phyloP scores from a whole-genome alignment of 2,329 filamentous ascomycete species.

The Plenodomus tracheiphilus region DNA sequence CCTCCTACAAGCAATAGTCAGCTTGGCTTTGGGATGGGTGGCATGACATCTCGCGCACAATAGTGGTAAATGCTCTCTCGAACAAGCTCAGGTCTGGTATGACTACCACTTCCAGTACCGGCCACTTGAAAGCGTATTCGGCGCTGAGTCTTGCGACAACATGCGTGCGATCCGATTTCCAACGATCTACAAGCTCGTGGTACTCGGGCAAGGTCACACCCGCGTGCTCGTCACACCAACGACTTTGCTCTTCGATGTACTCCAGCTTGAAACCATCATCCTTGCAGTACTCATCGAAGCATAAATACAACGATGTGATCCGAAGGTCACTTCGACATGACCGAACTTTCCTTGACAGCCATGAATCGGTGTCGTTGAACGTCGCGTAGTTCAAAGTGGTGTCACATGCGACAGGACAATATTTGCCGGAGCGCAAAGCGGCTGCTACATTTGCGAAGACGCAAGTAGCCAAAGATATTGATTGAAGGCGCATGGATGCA shows the following conservation, averaged over 20 bases:
- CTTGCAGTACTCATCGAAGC: constrained; percentile 30
- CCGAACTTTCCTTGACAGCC: constrained; percentile 28
- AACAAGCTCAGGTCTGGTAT: constrained; percentile 28
- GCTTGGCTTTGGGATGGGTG: background rate
- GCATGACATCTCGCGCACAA: constrained; percentile 19
- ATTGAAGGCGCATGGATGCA: constrained; percentile 21
- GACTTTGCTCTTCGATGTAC: constrained; percentile 22
- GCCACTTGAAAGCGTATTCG: constrained; percentile 24
- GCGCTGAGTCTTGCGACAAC: constrained; percentile 19
- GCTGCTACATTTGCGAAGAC: constrained; percentile 9
- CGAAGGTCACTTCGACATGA: constrained; percentile 31
- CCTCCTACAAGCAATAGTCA: constrained; percentile 16
- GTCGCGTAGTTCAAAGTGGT: constrained; percentile 32
- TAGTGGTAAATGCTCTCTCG: constrained; percentile 31
- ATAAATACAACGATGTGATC: constrained; percentile 34
- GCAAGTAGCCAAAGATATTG: constrained; percentile 8
- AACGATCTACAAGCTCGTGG: constrained; percentile 26
- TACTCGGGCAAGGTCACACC: constrained; percentile 30
- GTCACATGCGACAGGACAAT: constrained; percentile 36
- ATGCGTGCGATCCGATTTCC: constrained; percentile 19
- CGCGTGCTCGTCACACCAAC: constrained; percentile 26
- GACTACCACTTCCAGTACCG: constrained; percentile 19
- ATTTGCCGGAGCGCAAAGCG: constrained; percentile 24
- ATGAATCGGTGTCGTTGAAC: constrained; percentile 37
- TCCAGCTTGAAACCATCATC: constrained; percentile 13